Percentiles rank a stretch among this genome's conserved stretches.
Evolutionary conservation across 768 basidiomycete species (phyloP).

Genomic region (Pulveroboletus sp.): DNA sequence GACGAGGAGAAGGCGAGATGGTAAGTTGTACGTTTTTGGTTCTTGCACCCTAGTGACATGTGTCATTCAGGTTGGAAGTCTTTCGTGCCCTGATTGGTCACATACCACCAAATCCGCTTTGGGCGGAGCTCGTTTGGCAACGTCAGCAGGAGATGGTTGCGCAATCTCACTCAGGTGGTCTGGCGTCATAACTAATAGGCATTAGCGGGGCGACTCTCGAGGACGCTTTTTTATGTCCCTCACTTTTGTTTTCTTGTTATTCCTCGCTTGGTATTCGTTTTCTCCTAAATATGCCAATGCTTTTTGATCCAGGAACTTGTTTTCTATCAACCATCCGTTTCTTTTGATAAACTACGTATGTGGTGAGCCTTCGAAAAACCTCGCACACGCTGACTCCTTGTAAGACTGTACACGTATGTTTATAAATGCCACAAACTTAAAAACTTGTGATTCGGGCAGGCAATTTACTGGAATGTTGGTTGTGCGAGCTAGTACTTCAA

Average conservation of each 20-base stretch:
- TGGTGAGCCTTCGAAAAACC: conserved; percentile 3
- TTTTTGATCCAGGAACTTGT: background rate
- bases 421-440: conserved; percentile 15
- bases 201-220: background rate
- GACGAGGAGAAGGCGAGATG: conserved; percentile 85
- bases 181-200: background rate
- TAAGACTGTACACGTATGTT: conserved; percentile 17
- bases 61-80: conserved; percentile 68
- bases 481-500: too few species aligned
- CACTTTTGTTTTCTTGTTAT: conserved; percentile 7
- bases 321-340: background rate
- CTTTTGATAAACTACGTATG: conserved; percentile 16
- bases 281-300: background rate
- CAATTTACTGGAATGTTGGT: background rate
- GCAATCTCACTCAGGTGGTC: conserved; percentile 7
- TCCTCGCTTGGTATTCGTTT: conserved; percentile 6
- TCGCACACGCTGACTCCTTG: conserved; percentile 11
- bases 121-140: conserved; percentile 91
- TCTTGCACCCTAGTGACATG: background rate
- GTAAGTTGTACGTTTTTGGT: conserved; percentile 40
- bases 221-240: background rate
- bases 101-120: conserved; percentile 88
- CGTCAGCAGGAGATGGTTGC: conserved; percentile 49
- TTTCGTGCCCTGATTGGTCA: conserved; percentile 79
- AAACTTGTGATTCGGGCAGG: background rate